Base-by-base conservation (phyloP, 768 basidiomycete species). In the Cystoderma amianthinum region DNA sequence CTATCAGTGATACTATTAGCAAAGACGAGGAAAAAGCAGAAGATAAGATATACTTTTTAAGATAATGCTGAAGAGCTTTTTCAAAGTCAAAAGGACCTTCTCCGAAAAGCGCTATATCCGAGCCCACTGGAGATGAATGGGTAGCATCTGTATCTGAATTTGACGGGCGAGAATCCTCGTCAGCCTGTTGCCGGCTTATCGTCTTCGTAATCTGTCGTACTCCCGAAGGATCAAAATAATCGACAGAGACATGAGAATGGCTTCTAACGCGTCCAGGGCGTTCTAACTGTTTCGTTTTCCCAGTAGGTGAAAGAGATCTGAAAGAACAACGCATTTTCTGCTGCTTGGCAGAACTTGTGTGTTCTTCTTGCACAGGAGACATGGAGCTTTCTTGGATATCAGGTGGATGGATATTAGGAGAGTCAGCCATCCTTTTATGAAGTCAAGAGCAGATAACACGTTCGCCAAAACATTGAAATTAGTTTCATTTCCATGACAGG, bases 181-280 rank as follows among this genome's bases (percentile, higher is more conserved):
- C 28, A 5, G 44, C 37, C 35, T 54, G 53, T 36, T 57, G 46
- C 13, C 40, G 56, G 17, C 56, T 66, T 43, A 76, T 45, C 3
- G 59, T 65, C 46, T 57, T 53, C 9, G 58, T 58, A 4, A 79
- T 62, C 34, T 62, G 48, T 2, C 49, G 53, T 24, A 76, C 68
- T 6, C 78, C 80, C 15, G 50, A 49, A 1, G 70, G 76, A 54
- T 82, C 78, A 48, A 82, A 80, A 47, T 67, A 68, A 35, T 69
- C 72, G 15, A 75, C 43, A 18, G 62, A 56, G 2, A 75, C 68
- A 42, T 52, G 62, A 37, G 62, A 65, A 3, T 38, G 36, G 33
- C 44, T 39, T 4, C 44, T 13, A 12, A 12, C 38, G 1, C 34
- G 30, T 11, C 28, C 28, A 9, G 28, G 28, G n/a, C n/a, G n/a